phyloP scores from a whole-genome alignment of 352 stramenopile species.

The Pythium volutum region DNA sequence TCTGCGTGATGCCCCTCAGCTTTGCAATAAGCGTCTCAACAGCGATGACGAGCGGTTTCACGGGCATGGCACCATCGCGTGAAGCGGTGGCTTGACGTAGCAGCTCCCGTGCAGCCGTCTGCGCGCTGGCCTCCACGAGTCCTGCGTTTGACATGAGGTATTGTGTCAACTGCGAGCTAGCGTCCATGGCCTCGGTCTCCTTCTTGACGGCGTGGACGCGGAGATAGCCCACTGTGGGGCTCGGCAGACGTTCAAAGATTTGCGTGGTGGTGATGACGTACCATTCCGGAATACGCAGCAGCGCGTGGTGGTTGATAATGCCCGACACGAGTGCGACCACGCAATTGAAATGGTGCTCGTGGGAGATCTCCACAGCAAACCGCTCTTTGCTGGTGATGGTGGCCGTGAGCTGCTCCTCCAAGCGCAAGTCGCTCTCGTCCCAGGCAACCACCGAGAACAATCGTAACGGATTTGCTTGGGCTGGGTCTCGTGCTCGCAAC shows the following conservation, averaged over 20 bases:
- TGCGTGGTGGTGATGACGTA: conserved; percentile 29
- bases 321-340: conserved; percentile 41
- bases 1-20: conserved; percentile 4
- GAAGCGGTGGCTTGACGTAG: background rate
- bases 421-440: conserved; percentile 8
- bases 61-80: no score
- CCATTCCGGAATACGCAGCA: conserved; percentile 51
- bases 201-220: conserved; percentile 10
- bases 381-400: conserved; percentile 33
- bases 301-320: conserved; percentile 48
- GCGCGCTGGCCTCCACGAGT: conserved; percentile 8
- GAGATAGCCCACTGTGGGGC: conserved; percentile 25
- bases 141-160: conserved; percentile 4
- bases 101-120: background rate
- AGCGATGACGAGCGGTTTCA: background rate
- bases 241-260: conserved; percentile 33
- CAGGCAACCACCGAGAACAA: conserved; percentile 12
- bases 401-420: conserved; percentile 15
- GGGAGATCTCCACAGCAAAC: conserved; percentile 42
- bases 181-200: background rate
- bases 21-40: conserved; percentile 4
- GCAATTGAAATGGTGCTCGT: conserved; percentile 27
- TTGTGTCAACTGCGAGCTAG: background rate
- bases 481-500: conserved; percentile 5
- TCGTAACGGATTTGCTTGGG: background rate